Evolutionary conservation across 2,329 filamentous ascomycete species (phyloP).

Genomic region (Fusarium guadeloupense): DNA sequence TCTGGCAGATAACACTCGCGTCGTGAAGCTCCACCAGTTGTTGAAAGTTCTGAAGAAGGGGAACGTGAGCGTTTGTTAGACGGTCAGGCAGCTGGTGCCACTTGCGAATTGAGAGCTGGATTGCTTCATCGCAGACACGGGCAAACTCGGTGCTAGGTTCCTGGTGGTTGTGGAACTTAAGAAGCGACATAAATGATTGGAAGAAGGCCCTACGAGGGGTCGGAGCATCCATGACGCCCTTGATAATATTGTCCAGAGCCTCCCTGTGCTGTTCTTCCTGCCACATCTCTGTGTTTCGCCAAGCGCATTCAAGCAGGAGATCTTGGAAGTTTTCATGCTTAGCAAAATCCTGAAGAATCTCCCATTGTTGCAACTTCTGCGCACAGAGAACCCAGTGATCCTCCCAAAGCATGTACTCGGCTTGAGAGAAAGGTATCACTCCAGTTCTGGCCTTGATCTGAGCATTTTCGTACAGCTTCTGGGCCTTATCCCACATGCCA

Average conservation of each 20-base stretch:
- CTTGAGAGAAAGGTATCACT: constrained; percentile 94
- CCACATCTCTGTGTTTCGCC: constrained; percentile 97
- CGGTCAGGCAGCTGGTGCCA: constrained; percentile 98
- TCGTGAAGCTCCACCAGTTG: constrained; percentile 97
- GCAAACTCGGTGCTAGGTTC: constrained; percentile 84
- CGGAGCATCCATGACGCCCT: constrained; percentile 96
- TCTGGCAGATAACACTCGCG: constrained; percentile 94
- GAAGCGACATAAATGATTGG: constrained; percentile 95
- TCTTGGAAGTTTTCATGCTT: constrained; percentile 99
- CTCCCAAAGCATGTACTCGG: constrained; percentile 99
- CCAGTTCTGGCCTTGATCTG: constrained; percentile 97
- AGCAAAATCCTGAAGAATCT: constrained; percentile 95
- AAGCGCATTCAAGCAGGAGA: constrained; percentile 91
- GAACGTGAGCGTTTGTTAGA: constrained; percentile 94
- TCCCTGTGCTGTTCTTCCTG: constrained; percentile 85
- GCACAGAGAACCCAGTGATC: constrained; percentile 99
- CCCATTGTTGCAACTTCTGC: constrained; percentile 98
- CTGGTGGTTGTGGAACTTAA: constrained; percentile 92
- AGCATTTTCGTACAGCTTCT: constrained; percentile 94
- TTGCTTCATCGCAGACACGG: constrained; percentile 92
- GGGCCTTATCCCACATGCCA: constrained; percentile 99
- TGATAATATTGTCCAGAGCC: constrained; percentile 90
- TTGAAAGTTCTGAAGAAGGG: constrained; percentile 96
- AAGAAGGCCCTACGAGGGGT: constrained; percentile 95
- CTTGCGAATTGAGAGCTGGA: constrained; percentile 95